These are phyloP conservation scores for Pueraria montana DNA, from an alignment of 306 rosid genomes.

Conservation along the genomic window DNA sequence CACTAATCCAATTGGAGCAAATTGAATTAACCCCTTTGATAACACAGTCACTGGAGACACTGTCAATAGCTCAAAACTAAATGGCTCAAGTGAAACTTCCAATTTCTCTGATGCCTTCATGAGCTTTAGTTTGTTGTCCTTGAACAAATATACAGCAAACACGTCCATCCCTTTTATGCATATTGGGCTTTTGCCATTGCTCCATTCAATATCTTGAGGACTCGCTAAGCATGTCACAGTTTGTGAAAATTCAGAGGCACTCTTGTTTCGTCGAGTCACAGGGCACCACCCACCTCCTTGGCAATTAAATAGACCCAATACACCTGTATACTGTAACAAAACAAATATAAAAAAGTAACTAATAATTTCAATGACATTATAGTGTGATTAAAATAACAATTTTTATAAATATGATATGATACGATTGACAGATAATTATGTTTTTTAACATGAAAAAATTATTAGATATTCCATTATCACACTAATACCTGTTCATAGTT, in stretches of 20 bases:
- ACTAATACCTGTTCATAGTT: too few species aligned
- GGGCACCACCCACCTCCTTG: constrained; percentile 95
- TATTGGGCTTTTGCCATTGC: constrained; percentile 53
- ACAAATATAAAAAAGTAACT: not conserved
- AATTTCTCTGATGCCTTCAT: constrained; percentile 52
- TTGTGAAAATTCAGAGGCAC: constrained; percentile 58
- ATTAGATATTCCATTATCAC: too few species aligned
- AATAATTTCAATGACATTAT: not conserved
- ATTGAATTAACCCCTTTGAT: constrained; percentile 50
- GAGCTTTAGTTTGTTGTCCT: constrained; percentile 60
- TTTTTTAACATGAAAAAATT: too few species aligned
- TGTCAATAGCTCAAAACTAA: constrained; percentile 68
- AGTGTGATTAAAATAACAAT: too few species aligned
- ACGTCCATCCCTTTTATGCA: constrained; percentile 52
- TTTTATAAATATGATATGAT: too few species aligned
- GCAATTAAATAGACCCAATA: constrained; percentile 75
- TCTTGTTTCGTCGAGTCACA: constrained; percentile 62
- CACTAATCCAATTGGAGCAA: constrained; percentile 74
- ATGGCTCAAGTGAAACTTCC: constrained; percentile 67
- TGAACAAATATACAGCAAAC: constrained; percentile 64
- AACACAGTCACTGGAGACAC: constrained; percentile 62
- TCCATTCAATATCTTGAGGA: constrained; percentile 76
- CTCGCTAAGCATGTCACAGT: constrained; percentile 53
- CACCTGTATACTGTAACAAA: constrained; percentile 63
- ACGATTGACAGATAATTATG: too few species aligned